These are phyloP conservation scores for Schizopora paradoxa DNA, from an alignment of 1,284 basidiomycete species.

Conservation along the genomic window DNA sequence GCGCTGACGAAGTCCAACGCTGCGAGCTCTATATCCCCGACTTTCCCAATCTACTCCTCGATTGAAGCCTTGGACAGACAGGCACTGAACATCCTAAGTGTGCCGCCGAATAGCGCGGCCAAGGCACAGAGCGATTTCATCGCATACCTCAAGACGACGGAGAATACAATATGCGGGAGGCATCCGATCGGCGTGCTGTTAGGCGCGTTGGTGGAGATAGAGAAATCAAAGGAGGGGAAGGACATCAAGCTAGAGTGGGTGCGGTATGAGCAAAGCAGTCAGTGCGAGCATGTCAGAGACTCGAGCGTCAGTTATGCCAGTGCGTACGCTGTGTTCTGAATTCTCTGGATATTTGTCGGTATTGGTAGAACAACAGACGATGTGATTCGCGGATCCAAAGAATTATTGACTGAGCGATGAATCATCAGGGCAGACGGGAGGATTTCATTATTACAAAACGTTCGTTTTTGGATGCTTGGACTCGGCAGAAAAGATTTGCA, in stretches of 20 bases:
- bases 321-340: constrained; percentile 62
- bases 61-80: constrained; percentile 74
- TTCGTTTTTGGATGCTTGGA: no score
- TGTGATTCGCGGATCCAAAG: no score
- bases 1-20: constrained; percentile 43
- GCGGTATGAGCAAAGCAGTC: constrained; percentile 88
- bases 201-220: constrained; percentile 54
- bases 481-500: no score
- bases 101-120: constrained; percentile 47
- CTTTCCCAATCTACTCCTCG: constrained; percentile 60
- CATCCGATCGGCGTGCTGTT: constrained; percentile 94
- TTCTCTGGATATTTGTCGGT: no score
- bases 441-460: no score
- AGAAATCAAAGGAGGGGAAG: constrained; percentile 21
- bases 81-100: constrained; percentile 68
- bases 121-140: constrained; percentile 63
- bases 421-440: no score
- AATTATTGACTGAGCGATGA: no score
- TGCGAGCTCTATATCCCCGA: constrained; percentile 35
- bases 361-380: no score
- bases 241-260: constrained; percentile 66
- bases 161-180: constrained; percentile 96
- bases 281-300: constrained; percentile 63
- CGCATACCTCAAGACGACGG: constrained; percentile 73
- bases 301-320: constrained; percentile 96